Percentiles rank a stretch among this genome's conserved stretches.
Evolutionary conservation across 2,329 filamentous ascomycete species (phyloP).

Genomic region (Immersiporthe knoxdaviesiana): DNA sequence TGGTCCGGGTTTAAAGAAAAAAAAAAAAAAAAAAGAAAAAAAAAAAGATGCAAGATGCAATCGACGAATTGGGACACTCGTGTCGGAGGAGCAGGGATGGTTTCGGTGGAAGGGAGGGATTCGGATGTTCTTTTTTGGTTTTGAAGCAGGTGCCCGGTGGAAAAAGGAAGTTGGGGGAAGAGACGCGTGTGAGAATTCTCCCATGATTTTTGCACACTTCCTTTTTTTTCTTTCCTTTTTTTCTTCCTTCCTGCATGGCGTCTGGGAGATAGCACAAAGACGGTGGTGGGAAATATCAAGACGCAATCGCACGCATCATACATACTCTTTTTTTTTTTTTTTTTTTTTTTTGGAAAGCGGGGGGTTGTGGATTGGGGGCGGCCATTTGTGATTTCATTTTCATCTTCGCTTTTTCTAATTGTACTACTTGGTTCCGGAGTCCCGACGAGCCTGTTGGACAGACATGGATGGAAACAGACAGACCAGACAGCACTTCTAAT

Average conservation of each 20-base stretch:
- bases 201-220: not conserved
- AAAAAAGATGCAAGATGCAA: not conserved
- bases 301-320: slow-evolving; percentile 6
- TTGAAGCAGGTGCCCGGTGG: too few species aligned
- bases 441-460: not conserved
- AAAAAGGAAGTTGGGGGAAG: too few species aligned
- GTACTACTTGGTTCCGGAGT: too few species aligned
- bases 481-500: not conserved
- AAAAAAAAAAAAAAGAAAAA: not conserved
- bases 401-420: not conserved
- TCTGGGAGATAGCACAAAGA: slow-evolving; percentile 17
- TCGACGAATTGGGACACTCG: not conserved
- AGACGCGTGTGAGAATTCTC: not conserved
- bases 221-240: not conserved
- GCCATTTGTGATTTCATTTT: not conserved
- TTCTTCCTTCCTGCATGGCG: slow-evolving; percentile 17
- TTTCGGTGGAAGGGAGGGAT: not conserved
- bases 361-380: too few species aligned
- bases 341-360: not conserved
- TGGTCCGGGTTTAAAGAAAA: not conserved
- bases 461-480: not conserved
- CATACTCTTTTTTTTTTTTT: not conserved
- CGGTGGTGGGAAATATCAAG: slow-evolving; percentile 9
- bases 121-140: not conserved
- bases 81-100: not conserved